phyloP scores from a whole-genome alignment of 352 stramenopile species.

The Globisporangium viniferum region DNA sequence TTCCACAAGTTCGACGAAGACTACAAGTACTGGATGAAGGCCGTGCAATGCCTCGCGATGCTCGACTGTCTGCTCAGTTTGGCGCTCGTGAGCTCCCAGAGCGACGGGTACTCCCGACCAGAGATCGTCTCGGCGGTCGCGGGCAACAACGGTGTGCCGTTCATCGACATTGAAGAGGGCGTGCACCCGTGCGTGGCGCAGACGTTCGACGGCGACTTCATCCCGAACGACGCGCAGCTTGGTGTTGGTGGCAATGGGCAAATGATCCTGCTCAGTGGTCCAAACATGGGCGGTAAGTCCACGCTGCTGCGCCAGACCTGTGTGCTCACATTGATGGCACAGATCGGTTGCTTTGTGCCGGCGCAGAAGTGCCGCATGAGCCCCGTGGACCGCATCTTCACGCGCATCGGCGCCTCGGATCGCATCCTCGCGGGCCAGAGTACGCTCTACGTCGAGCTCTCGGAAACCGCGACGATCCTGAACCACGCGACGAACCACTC shows the following conservation, averaged over 20 bases:
- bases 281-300: constrained; percentile 99
- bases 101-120: constrained; percentile 91
- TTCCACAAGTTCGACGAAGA: constrained; percentile 97
- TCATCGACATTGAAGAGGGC: constrained; percentile 91
- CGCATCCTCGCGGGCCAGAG: constrained; percentile 97
- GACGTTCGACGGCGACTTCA: constrained; percentile 90
- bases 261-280: constrained; percentile 94
- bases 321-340: constrained; percentile 96
- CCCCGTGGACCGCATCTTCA: constrained; percentile 99
- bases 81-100: constrained; percentile 90
- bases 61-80: constrained; percentile 96
- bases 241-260: constrained; percentile 60
- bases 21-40: constrained; percentile 92
- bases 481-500: constrained; percentile 93
- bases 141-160: constrained; percentile 49
- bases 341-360: constrained; percentile 99
- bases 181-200: constrained; percentile 93
- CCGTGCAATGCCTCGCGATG: constrained; percentile 89
- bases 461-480: constrained; percentile 97
- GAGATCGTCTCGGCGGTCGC: constrained; percentile 77
- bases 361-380: constrained; percentile 92
- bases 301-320: constrained; percentile 98
- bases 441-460: constrained; percentile 99
- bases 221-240: constrained; percentile 95
- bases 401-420: constrained; percentile 98